phyloP scores from a whole-genome alignment of 257 asterid species.

The Gynochthodes officinalis region DNA sequence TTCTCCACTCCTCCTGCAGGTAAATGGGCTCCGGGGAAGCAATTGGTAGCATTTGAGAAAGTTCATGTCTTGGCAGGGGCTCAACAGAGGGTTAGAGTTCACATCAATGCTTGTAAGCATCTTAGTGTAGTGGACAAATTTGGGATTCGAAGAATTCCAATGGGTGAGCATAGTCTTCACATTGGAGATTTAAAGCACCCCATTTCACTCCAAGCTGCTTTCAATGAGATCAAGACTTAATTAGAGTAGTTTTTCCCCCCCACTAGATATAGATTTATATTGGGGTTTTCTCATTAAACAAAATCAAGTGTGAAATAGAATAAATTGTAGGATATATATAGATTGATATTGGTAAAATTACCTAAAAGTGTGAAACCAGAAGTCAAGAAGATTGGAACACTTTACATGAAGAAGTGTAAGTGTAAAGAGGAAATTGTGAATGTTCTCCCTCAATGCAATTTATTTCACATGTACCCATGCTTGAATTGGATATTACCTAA shows the following conservation, averaged over 20 bases:
- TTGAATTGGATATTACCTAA: not conserved
- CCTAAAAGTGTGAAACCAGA: not conserved
- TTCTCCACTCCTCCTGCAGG: conserved; percentile 40
- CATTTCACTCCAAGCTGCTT: conserved; percentile 34
- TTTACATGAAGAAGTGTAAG: not conserved
- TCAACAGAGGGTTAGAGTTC: conserved; percentile 34
- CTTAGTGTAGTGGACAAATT: conserved; percentile 55
- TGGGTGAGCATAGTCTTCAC: conserved; percentile 80
- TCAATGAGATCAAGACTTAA: conserved; percentile 39
- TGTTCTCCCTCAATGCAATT: too few species aligned
- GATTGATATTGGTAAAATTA: not conserved
- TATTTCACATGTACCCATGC: not conserved
- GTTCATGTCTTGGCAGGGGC: conserved; percentile 46
- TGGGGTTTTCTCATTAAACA: not conserved
- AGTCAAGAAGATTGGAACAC: not conserved
- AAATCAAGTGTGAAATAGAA: conserved; percentile 1
- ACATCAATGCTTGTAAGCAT: conserved; percentile 57
- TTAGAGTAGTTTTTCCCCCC: not conserved
- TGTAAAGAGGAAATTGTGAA: not conserved
- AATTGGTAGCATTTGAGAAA: conserved; percentile 65
- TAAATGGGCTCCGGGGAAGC: conserved; percentile 29
- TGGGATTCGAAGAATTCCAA: conserved; percentile 71
- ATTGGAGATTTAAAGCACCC: conserved; percentile 65
- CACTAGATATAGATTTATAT: not conserved
- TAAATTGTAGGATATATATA: too few species aligned